Conservation (phyloP, 2,329 filamentous ascomycete species). For the Calonectria fujianensis region DNA sequence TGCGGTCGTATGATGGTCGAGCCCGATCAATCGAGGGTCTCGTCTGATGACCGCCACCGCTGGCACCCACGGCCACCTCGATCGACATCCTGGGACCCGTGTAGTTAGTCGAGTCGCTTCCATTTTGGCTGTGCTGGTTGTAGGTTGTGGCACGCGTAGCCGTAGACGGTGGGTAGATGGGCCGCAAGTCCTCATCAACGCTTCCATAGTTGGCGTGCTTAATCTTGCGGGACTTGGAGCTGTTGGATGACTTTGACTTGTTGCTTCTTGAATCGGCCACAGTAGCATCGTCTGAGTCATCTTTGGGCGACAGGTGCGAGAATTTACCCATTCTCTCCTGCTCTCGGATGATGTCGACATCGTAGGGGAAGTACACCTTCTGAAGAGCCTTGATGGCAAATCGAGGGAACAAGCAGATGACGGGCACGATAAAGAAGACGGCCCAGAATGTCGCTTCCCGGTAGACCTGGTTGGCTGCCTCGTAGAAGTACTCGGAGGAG, state of each 20-base stretch:
- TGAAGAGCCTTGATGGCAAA: slow-evolving; percentile 91
- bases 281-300: slow-evolving; percentile 58
- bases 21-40: slow-evolving; percentile 80
- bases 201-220: slow-evolving; percentile 77
- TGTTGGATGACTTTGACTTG: slow-evolving; percentile 75
- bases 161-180: slow-evolving; percentile 94
- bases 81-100: slow-evolving; percentile 79
- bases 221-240: slow-evolving; percentile 67
- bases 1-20: slow-evolving; percentile 90
- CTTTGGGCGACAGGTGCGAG: slow-evolving; percentile 74
- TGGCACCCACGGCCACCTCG: slow-evolving; percentile 62
- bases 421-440: slow-evolving; percentile 84
- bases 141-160: slow-evolving; percentile 84
- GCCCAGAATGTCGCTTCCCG: slow-evolving; percentile 91
- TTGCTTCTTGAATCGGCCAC: slow-evolving; percentile 63
- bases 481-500: slow-evolving; percentile 78
- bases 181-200: slow-evolving; percentile 90
- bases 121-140: slow-evolving; percentile 89
- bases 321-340: slow-evolving; percentile 91
- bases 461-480: slow-evolving; percentile 86
- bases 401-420: slow-evolving; percentile 89
- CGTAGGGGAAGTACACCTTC: slow-evolving; percentile 94
- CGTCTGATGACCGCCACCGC: slow-evolving; percentile 57
- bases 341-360: slow-evolving; percentile 96
- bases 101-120: slow-evolving; percentile 95